phyloP scores from a whole-genome alignment of 2,329 filamentous ascomycete genomes.

The Byssothecium circinans region DNA sequence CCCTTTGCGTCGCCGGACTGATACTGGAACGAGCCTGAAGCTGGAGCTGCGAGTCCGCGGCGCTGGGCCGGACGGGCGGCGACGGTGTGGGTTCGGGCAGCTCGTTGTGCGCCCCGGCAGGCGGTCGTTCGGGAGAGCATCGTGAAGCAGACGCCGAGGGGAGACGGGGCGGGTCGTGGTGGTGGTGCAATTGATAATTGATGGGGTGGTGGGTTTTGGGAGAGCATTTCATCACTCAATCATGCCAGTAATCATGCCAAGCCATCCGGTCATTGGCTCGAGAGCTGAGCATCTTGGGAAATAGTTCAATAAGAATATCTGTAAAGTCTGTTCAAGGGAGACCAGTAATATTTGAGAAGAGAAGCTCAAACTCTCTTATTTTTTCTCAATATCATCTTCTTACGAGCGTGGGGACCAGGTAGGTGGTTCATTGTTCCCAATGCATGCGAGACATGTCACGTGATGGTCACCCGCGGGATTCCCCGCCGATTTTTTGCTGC shows the following conservation, averaged over 20 bases:
- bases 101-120: slow-evolving; percentile 65
- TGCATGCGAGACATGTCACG: no score
- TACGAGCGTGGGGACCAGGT: no score
- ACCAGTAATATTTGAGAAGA: no score
- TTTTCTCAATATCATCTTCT: no score
- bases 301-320: no score
- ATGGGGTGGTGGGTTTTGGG: slow-evolving; percentile 9
- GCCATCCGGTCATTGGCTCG: background rate
- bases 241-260: background rate
- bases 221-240: slow-evolving; percentile 6
- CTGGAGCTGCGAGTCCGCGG: slow-evolving; percentile 67
- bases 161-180: slow-evolving; percentile 47
- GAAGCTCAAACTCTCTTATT: no score
- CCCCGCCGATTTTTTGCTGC: slow-evolving; percentile 7
- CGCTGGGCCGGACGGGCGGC: slow-evolving; percentile 58
- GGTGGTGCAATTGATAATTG: slow-evolving; percentile 50
- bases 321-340: no score
- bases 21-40: slow-evolving; percentile 80
- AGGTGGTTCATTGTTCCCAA: no score
- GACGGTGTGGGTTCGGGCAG: slow-evolving; percentile 62
- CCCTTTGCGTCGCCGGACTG: slow-evolving; percentile 83
- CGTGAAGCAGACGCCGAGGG: slow-evolving; percentile 42
- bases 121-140: slow-evolving; percentile 71
- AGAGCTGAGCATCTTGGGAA: no score
- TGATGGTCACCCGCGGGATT: background rate